phyloP scores from a whole-genome alignment of 257 asterid genomes.

The Agastache rugosa region DNA sequence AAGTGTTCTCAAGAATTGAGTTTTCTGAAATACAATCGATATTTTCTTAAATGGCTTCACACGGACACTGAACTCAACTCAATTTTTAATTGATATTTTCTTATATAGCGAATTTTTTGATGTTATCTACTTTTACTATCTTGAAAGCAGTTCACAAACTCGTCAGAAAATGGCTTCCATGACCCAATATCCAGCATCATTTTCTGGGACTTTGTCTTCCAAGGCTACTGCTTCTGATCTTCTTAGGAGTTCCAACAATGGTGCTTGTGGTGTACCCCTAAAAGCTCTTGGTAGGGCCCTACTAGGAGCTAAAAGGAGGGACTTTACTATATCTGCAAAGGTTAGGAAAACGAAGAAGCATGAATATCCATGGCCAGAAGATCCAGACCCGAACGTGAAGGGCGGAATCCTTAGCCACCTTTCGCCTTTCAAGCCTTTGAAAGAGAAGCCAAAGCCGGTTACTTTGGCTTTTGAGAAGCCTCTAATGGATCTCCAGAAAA shows the following conservation, averaged over 20 bases:
- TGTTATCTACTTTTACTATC: background rate
- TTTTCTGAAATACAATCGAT: conserved; percentile 13
- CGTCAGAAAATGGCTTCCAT: conserved; percentile 63
- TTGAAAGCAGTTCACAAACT: conserved; percentile 23
- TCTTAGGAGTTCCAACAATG: conserved; percentile 72
- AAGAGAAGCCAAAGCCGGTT: conserved; percentile 94
- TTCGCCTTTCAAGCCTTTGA: conserved; percentile 89
- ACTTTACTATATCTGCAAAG: conserved; percentile 57
- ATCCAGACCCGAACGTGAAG: conserved; percentile 77
- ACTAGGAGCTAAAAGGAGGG: conserved; percentile 58
- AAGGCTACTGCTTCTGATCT: conserved; percentile 74
- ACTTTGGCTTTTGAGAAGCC: conserved; percentile 90
- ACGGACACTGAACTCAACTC: too few relatives aligned
- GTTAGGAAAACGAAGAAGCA: conserved; percentile 64
- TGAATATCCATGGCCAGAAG: conserved; percentile 77
- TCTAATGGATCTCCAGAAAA: conserved; percentile 75
- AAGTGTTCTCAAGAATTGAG: conserved; percentile 6
- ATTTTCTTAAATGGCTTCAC: conserved; percentile 7
- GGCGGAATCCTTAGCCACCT: conserved; percentile 87
- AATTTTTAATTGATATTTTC: conserved; percentile 5
- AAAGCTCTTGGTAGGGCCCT: conserved; percentile 66
- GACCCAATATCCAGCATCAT: conserved; percentile 59
- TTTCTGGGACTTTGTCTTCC: conserved; percentile 61
- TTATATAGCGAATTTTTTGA: conserved; percentile 3
- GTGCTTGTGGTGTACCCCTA: conserved; percentile 67